Evolutionary conservation across 805 yeast species (phyloP).

Genomic region (Blastobotrys mokoenaii): DNA sequence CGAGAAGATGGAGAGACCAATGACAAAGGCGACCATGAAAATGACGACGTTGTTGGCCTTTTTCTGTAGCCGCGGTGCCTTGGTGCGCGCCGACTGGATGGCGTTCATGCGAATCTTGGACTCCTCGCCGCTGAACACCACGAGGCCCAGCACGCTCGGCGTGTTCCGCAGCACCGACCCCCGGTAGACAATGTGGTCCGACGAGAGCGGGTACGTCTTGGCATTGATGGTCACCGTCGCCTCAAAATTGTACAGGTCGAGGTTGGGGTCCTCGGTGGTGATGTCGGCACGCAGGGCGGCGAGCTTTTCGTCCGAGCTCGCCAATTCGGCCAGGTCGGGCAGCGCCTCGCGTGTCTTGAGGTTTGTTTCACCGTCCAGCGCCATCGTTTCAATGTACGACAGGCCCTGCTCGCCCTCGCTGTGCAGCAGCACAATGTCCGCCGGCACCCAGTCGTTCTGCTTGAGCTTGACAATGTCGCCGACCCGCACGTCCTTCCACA

Average conservation of each 20-base stretch:
- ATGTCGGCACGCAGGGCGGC: slow-evolving; percentile 38
- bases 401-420: slow-evolving; percentile 51
- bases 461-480: slow-evolving; percentile 72
- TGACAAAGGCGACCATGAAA: slow-evolving; percentile 81
- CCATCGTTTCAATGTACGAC: slow-evolving; percentile 89
- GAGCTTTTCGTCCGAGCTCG: slow-evolving; percentile 43
- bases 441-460: slow-evolving; percentile 90
- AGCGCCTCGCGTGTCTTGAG: slow-evolving; percentile 68
- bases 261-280: slow-evolving; percentile 83
- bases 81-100: slow-evolving; percentile 76
- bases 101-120: slow-evolving; percentile 95
- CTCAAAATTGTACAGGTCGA: slow-evolving; percentile 84
- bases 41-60: slow-evolving; percentile 75
- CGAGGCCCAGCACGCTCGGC: slow-evolving; percentile 62
- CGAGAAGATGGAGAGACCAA: slow-evolving; percentile 66
- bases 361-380: slow-evolving; percentile 94
- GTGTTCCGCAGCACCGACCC: slow-evolving; percentile 90
- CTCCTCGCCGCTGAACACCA: slow-evolving; percentile 91
- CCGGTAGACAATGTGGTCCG: slow-evolving; percentile 80
- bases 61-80: slow-evolving; percentile 85
- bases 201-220: slow-evolving; percentile 51
- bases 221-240: slow-evolving; percentile 42
- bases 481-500: slow-evolving; percentile 78
- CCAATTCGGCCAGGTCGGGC: slow-evolving; percentile 45
- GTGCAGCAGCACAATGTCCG: slow-evolving; percentile 70